These are phyloP conservation scores for Gamarada debralockiae DNA, from an alignment of 495 filamentous ascomycete genomes.

Conservation along the genomic window DNA sequence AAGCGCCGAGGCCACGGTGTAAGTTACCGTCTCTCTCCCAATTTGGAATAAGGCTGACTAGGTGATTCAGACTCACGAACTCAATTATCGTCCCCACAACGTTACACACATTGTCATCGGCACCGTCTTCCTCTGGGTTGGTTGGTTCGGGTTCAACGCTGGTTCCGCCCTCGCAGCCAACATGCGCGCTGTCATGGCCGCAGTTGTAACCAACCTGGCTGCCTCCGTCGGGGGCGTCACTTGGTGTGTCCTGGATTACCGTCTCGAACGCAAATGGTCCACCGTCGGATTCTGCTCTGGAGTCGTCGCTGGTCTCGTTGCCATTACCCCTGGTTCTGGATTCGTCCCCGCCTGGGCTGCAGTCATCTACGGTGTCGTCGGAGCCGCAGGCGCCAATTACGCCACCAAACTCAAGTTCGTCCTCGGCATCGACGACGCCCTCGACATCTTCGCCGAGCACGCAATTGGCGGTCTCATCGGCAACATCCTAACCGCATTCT, in stretches of 20 bases:
- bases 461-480: conserved; percentile 84
- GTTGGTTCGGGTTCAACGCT: conserved; percentile 99
- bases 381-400: conserved; percentile 85
- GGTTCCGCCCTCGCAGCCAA: conserved; percentile 89
- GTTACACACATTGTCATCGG: conserved; percentile 96
- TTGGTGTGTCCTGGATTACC: conserved; percentile 93
- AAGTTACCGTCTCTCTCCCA: conserved; percentile 56
- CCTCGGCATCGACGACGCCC: conserved; percentile 79
- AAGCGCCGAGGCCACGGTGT: conserved; percentile 76
- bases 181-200: conserved; percentile 78
- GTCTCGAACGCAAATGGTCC: conserved; percentile 93
- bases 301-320: conserved; percentile 86
- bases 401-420: conserved; percentile 95
- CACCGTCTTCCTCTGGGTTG: conserved; percentile 98
- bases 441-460: conserved; percentile 95
- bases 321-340: conserved; percentile 88
- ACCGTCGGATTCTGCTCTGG: conserved; percentile 97
- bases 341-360: conserved; percentile 91
- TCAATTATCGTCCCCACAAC: conserved; percentile 97
- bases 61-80: conserved; percentile 47
- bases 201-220: conserved; percentile 66
- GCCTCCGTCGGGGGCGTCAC: conserved; percentile 88
- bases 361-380: conserved; percentile 84
- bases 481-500: conserved; percentile 86
- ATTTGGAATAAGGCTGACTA: conserved; percentile 65